Evolutionary conservation across 331 rosid species (phyloP).

Genomic region (Pyracantha coccinea): DNA sequence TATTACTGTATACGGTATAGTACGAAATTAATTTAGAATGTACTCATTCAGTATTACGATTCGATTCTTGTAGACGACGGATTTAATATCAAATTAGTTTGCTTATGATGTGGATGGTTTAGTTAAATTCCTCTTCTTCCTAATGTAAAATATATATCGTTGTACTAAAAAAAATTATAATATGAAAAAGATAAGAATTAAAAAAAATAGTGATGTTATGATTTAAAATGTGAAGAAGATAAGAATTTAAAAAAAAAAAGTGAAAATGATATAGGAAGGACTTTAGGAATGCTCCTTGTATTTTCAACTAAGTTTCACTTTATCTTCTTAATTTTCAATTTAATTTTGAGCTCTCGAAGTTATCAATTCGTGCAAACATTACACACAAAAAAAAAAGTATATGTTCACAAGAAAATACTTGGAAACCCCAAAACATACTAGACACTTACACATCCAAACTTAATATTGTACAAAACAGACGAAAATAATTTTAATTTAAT

Average conservation of each 20-base stretch:
- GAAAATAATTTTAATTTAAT: no score
- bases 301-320: neutral
- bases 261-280: no score
- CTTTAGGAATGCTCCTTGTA: no score
- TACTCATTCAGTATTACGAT: no score
- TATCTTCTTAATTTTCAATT: neutral
- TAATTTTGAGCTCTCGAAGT: neutral
- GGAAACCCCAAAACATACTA: neutral
- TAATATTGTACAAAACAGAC: no score
- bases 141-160: no score
- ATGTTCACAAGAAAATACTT: neutral
- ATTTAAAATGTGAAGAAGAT: no score
- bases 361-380: neutral
- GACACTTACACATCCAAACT: neutral
- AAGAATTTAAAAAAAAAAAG: no score
- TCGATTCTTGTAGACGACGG: accelerated
- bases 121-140: accelerated
- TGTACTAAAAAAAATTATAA: no score
- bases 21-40: neutral
- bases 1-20: neutral
- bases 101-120: accelerated
- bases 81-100: accelerated
- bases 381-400: neutral
- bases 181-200: no score
- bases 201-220: no score